phyloP scores from a whole-genome alignment of 495 filamentous ascomycete species.

The Neohortaea acidophila region DNA sequence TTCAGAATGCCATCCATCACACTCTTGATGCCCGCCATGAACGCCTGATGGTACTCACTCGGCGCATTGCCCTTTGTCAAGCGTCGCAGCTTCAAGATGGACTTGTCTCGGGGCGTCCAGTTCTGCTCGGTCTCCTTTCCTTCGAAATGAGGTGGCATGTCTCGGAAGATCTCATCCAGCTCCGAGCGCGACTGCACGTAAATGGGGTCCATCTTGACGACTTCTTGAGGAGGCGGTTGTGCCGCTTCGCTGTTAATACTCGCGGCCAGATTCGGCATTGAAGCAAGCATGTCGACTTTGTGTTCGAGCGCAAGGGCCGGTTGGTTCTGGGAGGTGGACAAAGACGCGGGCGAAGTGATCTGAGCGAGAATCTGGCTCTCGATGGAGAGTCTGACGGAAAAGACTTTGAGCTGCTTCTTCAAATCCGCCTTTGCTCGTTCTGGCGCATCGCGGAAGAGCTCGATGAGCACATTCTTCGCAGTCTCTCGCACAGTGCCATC shows the following conservation, averaged over 20 bases:
- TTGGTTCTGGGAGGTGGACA: constrained; percentile 36
- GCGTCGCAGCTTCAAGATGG: constrained; percentile 54
- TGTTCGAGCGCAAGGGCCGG: constrained; percentile 5
- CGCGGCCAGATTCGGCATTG: constrained; percentile 23
- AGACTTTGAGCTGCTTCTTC: constrained; percentile 61
- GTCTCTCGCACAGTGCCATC: constrained; percentile 71
- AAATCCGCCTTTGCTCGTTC: constrained; percentile 75
- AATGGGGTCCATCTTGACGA: constrained; percentile 59
- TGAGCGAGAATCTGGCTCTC: constrained; percentile 60
- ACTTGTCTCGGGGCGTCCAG: constrained; percentile 74
- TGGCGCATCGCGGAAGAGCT: constrained; percentile 73
- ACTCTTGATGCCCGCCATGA: constrained; percentile 50
- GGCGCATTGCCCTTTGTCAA: constrained; percentile 74
- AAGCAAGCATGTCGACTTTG: constrained; percentile 14
- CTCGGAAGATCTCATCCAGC: constrained; percentile 64
- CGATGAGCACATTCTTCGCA: constrained; percentile 65
- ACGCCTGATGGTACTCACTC: constrained; percentile 54
- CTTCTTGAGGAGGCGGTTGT: constrained; percentile 29
- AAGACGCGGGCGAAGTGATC: constrained; percentile 24
- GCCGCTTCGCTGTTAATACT: constrained; percentile 22
- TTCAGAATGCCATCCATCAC: constrained; percentile 84
- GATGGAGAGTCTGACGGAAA: constrained; percentile 72
- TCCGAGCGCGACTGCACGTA: constrained; percentile 70
- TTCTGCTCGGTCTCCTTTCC: constrained; percentile 83
- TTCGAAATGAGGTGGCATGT: constrained; percentile 71